Evolutionary conservation across 2,329 filamentous ascomycete genomes (phyloP), one percentile per base, ranked within the genome.

Genomic region (Xylaria arbuscula): DNA sequence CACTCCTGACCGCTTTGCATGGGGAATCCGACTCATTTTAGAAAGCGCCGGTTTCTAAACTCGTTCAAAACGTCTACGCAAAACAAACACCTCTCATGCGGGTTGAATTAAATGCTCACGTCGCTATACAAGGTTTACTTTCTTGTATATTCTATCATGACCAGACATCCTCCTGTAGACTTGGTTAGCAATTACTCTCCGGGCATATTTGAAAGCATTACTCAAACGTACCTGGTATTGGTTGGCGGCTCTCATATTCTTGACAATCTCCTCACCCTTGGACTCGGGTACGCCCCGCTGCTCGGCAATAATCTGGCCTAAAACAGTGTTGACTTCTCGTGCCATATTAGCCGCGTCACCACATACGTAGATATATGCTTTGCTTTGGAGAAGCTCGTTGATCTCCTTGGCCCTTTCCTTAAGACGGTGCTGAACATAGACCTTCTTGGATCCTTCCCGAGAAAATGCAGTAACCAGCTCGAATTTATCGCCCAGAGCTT

Each of bases 331-430:
- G 77, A 98, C 94, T 80, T 97, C 94, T 66, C 94, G 90, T 55
- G 94, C 94, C 94, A 98, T 98, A 84, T 97, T 94, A 65, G 96
- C 93, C 0, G 97, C 97, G 79, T 99, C 96, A 83, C 96, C 96
- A 77, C 97, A 99, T 67, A 99, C 95, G 80, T 99, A 99, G 80
- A 99, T 94, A 82, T 96, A 98, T 5, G 93, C 96, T 80, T 94
- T 92, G 81, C 94, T 86, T 73, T 92, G 86, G 10, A 99, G 86
- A 0, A 99, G 88, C 72, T 95, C 90, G 82, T 97, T 95, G 82
- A 99, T 87, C 76, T 97, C 89, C 76, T 92, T 88, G 67, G 92
- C 90, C 59, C 90, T 87, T 81, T 98, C 93, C 82, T 92, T 91
- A 69, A 99, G 87, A 70, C 92, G 88, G 82, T 99, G 94, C 83